Base-by-base conservation (phyloP, 768 basidiomycete genomes). In the Tulasnella sp. region DNA sequence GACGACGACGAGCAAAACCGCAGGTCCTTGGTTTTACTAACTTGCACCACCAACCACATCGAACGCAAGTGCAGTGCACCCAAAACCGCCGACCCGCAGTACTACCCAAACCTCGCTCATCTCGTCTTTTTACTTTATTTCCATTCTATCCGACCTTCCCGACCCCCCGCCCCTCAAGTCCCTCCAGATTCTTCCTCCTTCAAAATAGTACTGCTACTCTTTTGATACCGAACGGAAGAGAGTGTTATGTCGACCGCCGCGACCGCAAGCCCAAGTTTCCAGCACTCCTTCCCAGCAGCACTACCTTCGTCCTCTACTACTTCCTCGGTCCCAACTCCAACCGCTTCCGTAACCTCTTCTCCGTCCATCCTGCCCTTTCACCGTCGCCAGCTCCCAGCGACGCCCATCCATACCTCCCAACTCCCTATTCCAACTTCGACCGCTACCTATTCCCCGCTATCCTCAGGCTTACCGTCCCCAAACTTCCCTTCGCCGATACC, bases 51-150 rank as follows among this genome's bases (percentile, higher is more conserved):
- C 29, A n/a, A 69, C 48, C n/a, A 20, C 48, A 44, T 39, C 70
- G 11, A 51, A 1, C 44, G 39, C 70, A 83, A 1, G 77, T 82
- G 48, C 84, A 86, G n/a, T 85, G 84, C 23, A 78, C 78, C 69
- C 78, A 42, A 42, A 67, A 77, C 51, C 57, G 73, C 57, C 74
- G 79, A 48, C 73, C 81, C 85, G 71, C 71, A 42, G 71, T 73
- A 48, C 40, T 40, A 26, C 71, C 46, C 29, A 42, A 18, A 4
- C 46, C 23, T 32, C 37, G n/a, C 46, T 48, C 71, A 29, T 37
- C 32, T 73, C 40, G 40, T 73, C 40, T 7, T 70, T 40, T n/a
- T 71, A n/a, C 20, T 29, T 29, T 48, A 42, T 48, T 48, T 42
- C 35, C 71, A 48, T 73, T 48, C 5, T 42, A 48, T 48, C 71